Base-by-base conservation (phyloP, 2,329 filamentous ascomycete species). In the Chaetothyriales sp. region DNA sequence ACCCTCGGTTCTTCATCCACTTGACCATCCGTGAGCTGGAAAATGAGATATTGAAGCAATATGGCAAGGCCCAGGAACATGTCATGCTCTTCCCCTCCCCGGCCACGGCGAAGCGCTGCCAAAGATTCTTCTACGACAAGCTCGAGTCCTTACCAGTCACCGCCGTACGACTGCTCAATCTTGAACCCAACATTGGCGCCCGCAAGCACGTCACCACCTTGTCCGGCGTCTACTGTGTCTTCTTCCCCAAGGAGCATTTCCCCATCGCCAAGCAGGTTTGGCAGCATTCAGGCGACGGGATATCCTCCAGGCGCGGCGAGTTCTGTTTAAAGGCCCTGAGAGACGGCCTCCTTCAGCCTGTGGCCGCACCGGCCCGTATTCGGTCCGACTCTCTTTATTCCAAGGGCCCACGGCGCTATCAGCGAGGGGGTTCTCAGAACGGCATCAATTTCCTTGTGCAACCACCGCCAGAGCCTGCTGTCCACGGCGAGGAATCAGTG, bases 1-100 rank as follows among this genome's bases (percentile, higher is more conserved):
- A 98, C 67, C 92, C 92, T 54, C 79, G 89, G 49, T 98, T 96
- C 72, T 95, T 94, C 68, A 81, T 96, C 55, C 87, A 96, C 67
- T 84, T 81, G 61, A 80, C 76, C 58, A 94, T 96, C 57, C 74
- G 81, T 57, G 78, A 78, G 36, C 81, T 98, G 53, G 82, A 81
- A 12, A 68, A 72, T 46, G 79, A 83, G 48, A 79, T 96, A 46
- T 68, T 83, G 18, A 71, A 74, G 28, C 77, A 73, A 47, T 73
- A 84, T 68, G 84, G 83, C 43, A 72, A 64, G 39, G 60, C 70
- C 25, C 65, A 74, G 1, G 75, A 75, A 10, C 54, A 60, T 1
- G 86, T 86, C 36, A 86, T 94, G 74, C 73, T 96, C 1, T 93
- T 96, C 60, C 85, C 92, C 4, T 86, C 84, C 1, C 67, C 71